Evolutionary conservation across 176 grass and related monocot species (phyloP).

Genomic region (Hsuehochloa calcarea): DNA sequence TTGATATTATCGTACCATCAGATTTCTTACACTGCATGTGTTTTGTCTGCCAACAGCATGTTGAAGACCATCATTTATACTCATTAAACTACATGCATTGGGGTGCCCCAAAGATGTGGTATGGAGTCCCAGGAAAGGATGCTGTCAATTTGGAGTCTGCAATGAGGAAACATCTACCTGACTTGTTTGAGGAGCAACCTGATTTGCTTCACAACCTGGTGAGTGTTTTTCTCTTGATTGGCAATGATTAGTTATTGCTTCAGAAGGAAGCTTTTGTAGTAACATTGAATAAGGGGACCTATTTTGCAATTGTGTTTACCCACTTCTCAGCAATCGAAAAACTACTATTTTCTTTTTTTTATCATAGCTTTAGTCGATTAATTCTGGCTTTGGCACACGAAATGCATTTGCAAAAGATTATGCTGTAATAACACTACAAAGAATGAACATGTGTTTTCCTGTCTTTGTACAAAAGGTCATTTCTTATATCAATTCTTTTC

Average conservation of each 20-base stretch:
- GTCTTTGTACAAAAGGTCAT: constrained; percentile 43
- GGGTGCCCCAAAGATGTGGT: constrained; percentile 96
- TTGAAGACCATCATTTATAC: constrained; percentile 95
- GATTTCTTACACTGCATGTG: constrained; percentile 17
- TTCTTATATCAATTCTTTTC: not conserved
- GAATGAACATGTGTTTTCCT: not conserved
- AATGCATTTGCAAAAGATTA: not conserved
- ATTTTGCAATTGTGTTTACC: not conserved
- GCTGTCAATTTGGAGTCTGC: constrained; percentile 74
- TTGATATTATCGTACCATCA: constrained; percentile 11
- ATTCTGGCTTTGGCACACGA: not conserved
- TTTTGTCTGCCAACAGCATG: constrained; percentile 61
- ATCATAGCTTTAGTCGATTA: not conserved
- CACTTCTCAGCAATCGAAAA: not conserved
- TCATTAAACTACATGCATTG: constrained; percentile 93
- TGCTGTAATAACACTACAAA: not conserved
- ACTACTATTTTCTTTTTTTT: constrained; percentile 27
- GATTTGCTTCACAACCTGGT: constrained; percentile 96
- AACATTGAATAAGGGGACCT: not conserved
- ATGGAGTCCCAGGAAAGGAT: constrained; percentile 85
- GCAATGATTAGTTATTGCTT: not conserved
- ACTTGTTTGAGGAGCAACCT: constrained; percentile 87
- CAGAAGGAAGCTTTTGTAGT: not conserved
- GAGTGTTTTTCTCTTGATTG: constrained; percentile 40
- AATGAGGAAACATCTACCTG: constrained; percentile 90